Conservation (phyloP, 495 filamentous ascomycete species). For the Podospora pseudocomata region DNA sequence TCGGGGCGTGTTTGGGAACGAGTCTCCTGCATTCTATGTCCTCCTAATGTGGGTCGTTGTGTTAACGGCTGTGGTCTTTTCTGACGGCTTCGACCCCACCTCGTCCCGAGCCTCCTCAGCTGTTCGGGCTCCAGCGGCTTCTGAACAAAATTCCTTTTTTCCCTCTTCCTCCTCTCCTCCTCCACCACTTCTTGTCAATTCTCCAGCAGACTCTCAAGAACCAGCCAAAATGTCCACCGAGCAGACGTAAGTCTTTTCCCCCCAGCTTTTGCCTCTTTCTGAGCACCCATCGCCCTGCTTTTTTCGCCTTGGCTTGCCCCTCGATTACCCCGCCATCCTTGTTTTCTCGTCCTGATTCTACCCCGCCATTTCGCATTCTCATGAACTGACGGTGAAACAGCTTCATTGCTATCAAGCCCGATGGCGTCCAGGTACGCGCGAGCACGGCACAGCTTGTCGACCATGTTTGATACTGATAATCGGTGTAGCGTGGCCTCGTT, state of each 20-base stretch:
- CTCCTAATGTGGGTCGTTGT: constrained; percentile 19
- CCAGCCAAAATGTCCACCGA: constrained; percentile 72
- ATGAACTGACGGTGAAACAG: constrained; percentile 56
- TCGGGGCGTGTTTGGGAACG: constrained; percentile 1
- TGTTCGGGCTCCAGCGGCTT: constrained; percentile 14
- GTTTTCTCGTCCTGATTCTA: constrained; percentile 8
- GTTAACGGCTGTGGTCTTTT: constrained; percentile 23
- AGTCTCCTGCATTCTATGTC: constrained; percentile 13
- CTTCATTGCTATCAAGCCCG: constrained; percentile 99
- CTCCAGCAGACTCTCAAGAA: constrained; percentile 32
- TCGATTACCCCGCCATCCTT: constrained; percentile 33
- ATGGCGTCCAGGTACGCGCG: constrained; percentile 88
- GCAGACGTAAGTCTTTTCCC: constrained; percentile 74
- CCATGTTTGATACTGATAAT: constrained; percentile 26
- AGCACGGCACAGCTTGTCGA: constrained; percentile 11
- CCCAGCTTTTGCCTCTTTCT: neutral
- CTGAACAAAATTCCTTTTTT: constrained; percentile 22
- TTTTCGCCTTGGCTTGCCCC: constrained; percentile 17
- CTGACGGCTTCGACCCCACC: constrained; percentile 17
- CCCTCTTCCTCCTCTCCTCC: constrained; percentile 36
- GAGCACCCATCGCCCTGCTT: neutral
- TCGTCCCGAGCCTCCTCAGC: constrained; percentile 14
- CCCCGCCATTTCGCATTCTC: constrained; percentile 18
- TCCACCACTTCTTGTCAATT: constrained; percentile 33
- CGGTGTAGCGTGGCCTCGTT: constrained; percentile 80